Evolutionary conservation across 140 eudicot genomes (phyloP).

Genomic region (Stevia rebaudiana): DNA sequence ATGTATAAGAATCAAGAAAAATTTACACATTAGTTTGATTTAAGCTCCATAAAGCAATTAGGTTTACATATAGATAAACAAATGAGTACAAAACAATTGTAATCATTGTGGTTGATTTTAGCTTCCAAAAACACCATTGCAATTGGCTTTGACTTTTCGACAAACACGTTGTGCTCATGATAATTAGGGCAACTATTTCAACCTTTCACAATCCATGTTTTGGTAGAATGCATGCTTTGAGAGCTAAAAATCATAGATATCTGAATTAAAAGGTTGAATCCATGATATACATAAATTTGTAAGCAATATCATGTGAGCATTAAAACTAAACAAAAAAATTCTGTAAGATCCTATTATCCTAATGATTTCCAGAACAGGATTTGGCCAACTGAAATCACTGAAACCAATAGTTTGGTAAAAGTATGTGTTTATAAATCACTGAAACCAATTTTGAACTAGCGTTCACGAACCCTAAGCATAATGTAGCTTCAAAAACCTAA

Average conservation of each 20-base stretch:
- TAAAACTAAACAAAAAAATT: not conserved
- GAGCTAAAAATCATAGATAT: not conserved
- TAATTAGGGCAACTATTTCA: not conserved
- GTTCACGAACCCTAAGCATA: conserved; percentile 22
- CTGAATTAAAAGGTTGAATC: not conserved
- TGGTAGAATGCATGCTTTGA: not conserved
- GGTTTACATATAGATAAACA: not conserved
- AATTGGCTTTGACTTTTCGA: not conserved
- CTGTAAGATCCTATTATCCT: not conserved
- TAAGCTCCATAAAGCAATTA: not conserved
- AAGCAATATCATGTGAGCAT: conserved; percentile 13
- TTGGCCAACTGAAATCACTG: conserved; percentile 19
- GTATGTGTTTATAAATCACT: not conserved
- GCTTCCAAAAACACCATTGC: not conserved
- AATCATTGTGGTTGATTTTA: conserved; percentile 3
- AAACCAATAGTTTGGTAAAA: not conserved
- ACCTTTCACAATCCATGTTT: not conserved
- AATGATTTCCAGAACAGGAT: not conserved
- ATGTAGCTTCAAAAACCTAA: conserved; percentile 20
- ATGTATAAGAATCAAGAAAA: not conserved
- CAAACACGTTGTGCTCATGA: not conserved
- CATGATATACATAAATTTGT: not conserved
- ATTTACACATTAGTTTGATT: not conserved
- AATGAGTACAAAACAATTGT: not conserved
- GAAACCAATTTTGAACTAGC: conserved; percentile 5